Conservation (phyloP, 306 rosid species). For the Cucumis sativus region DNA sequence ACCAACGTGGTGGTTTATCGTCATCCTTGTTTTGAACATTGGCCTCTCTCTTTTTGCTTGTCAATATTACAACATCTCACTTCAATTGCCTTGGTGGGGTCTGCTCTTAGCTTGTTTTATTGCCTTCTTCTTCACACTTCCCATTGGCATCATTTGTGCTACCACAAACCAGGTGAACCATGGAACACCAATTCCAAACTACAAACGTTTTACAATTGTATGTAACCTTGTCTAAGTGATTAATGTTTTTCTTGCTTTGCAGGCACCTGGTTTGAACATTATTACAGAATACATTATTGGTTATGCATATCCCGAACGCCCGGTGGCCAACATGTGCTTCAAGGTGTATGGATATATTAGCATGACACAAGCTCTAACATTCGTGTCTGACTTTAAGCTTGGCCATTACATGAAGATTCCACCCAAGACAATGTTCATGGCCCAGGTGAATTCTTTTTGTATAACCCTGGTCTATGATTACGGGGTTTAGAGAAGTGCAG, state of each 20-base stretch:
- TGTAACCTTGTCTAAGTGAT: no score
- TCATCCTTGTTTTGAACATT: constrained; percentile 47
- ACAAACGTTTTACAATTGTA: neutral
- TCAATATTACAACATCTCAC: constrained; percentile 40
- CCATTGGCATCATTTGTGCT: constrained; percentile 57
- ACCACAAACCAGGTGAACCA: constrained; percentile 70
- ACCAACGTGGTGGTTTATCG: constrained; percentile 59
- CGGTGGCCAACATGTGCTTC: constrained; percentile 45
- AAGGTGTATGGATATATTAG: constrained; percentile 91
- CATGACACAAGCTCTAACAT: constrained; percentile 63
- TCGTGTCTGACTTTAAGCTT: constrained; percentile 67
- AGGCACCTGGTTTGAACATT: constrained; percentile 74
- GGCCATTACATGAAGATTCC: constrained; percentile 98
- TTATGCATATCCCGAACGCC: constrained; percentile 72
- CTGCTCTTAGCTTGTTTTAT: constrained; percentile 59
- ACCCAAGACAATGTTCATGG: constrained; percentile 81
- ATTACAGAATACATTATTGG: constrained; percentile 85
- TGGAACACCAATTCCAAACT: neutral
- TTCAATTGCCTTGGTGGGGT: constrained; percentile 93
- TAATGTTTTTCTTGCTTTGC: neutral
- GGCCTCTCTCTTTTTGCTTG: constrained; percentile 39
- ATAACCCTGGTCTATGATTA: neutral
- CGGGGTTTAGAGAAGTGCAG: no score
- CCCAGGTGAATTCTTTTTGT: constrained; percentile 39
- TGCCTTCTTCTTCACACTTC: constrained; percentile 51